phyloP scores from a whole-genome alignment of 768 basidiomycete species.

The Tylopilus balloui region DNA sequence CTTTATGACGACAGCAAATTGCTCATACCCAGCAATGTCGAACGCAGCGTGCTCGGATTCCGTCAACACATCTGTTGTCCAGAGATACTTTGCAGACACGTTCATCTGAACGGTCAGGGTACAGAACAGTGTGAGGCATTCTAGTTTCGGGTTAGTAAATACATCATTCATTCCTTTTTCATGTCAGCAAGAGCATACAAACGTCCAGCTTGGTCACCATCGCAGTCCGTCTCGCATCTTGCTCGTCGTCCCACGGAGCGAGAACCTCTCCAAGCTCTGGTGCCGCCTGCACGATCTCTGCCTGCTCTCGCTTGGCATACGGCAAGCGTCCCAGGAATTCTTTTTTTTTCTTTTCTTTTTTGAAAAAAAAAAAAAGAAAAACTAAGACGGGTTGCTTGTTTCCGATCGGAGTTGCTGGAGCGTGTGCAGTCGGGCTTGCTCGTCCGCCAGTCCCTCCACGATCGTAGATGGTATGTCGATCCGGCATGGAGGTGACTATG shows the following conservation, averaged over 20 bases:
- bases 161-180: background rate
- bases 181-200: slow-evolving; percentile 15
- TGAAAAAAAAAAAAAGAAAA: slow-evolving; percentile 27
- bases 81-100: no score
- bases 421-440: slow-evolving; percentile 31
- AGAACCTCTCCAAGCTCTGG: slow-evolving; percentile 17
- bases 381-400: slow-evolving; percentile 24
- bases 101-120: no score
- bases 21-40: no score
- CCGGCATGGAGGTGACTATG: slow-evolving; percentile 30
- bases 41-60: no score
- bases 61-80: no score
- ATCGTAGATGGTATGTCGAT: slow-evolving; percentile 33
- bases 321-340: slow-evolving; percentile 18
- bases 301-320: slow-evolving; percentile 19
- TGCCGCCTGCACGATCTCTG: slow-evolving; percentile 12
- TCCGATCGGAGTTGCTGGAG: slow-evolving; percentile 19
- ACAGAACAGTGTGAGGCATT: no score
- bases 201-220: slow-evolving; percentile 28
- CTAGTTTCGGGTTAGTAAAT: no score
- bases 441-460: slow-evolving; percentile 35
- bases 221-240: slow-evolving; percentile 21
- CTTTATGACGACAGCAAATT: no score
- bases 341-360: no score
- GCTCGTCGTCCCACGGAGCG: slow-evolving; percentile 27